Base-by-base conservation (phyloP, 1,284 basidiomycete genomes). In the Wolfiporia cocos region DNA sequence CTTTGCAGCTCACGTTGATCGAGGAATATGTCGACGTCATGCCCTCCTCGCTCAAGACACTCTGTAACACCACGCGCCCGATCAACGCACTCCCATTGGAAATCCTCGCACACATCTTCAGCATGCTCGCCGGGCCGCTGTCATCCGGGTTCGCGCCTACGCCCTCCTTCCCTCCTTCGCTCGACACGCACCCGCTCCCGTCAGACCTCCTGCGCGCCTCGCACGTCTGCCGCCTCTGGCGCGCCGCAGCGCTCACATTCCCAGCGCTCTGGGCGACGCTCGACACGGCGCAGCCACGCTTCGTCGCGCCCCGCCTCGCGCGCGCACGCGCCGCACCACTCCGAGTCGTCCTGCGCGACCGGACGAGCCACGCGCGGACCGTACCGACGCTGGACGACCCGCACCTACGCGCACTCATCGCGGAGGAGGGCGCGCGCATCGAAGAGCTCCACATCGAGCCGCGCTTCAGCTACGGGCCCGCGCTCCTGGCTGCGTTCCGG, bases 151-250 rank as follows among this genome's bases (percentile, higher is more conserved):
- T n/a, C n/a, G 33, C 39, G 6, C 39, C 37, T 6, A 36, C 21
- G 9, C 35, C 41, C 20, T 22, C 39, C 12, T 53, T 48, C 35
- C 53, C 39, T 22, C 49, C 43, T 22, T 29, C 32, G 21, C 37
- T 39, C 42, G 11, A 17, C 20, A 9, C 39, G 3, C 21, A 32
- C 21, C 23, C 22, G 12, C 34, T 26, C 29, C 31, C 31, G 14
- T 46, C 51, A 15, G 45, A 28, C 11, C 45, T 49, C 28, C 46
- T 55, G 3, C 36, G 30, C 3, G 47, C 51, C 18, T 50, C 49
- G 4, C 52, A 53, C 28, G 57, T 59, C 33, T 59, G 57, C 23
- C 46, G 44, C 21, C 47, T 53, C 38, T 59, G 57, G 57, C 52
- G 57, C 18, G 47, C 48, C 33, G 49, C 49, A 2, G 57, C 56